Evolutionary conservation across 163 green algal genomes (phyloP), one percentile per base, ranked within the genome.

Genomic region (Smithsoniella earleae): DNA sequence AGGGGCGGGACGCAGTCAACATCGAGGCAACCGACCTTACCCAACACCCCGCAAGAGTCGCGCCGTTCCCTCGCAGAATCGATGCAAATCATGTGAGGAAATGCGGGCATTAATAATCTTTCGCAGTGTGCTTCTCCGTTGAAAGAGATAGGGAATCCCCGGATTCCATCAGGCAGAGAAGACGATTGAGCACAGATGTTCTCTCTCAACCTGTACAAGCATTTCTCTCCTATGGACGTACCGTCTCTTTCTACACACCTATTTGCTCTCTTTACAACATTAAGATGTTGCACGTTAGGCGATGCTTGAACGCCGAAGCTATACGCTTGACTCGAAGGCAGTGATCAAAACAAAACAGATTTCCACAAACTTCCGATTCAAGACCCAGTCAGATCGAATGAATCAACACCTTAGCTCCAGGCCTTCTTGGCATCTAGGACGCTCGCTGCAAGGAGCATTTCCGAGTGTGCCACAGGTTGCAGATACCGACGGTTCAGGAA

Each of bases 61-160:
- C n/a, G n/a, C n/a, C n/a, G n/a, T n/a, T n/a, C n/a, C n/a, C n/a
- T n/a, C n/a, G n/a, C n/a, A n/a, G n/a, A n/a, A n/a, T n/a, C n/a
- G n/a, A 69, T 13, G 20, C 58, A 69, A n/a, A 69, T 34, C 58
- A 69, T 69, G 8, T 40, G 3, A 13, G 58, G 58, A 31, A 69
- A 69, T 5, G 25, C 27, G 3, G 58, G n/a, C 5, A 6, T 45
- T 6, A 69, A 13, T 13, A 69, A 31, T 36, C 43, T 30, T n/a
- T 36, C 22, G 58, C 58, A 69, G 3, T 45, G 58, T 33, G 20
- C 6, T 3, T 33, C 18, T 3, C 34, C 6, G 1, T 33, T 33
- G 22, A 69, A 40, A 34, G 30, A 69, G 18, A 69, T 13, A 22
- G 58, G 58, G 25, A 69, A 69, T n/a, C 58, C 58, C 6, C 58